A percentile compares a stretch with the other conserved stretches of the same genome.
These are phyloP conservation scores for Trichomonascus vanleenenianus DNA, from an alignment of 805 yeast genomes.

Conservation along the genomic window DNA sequence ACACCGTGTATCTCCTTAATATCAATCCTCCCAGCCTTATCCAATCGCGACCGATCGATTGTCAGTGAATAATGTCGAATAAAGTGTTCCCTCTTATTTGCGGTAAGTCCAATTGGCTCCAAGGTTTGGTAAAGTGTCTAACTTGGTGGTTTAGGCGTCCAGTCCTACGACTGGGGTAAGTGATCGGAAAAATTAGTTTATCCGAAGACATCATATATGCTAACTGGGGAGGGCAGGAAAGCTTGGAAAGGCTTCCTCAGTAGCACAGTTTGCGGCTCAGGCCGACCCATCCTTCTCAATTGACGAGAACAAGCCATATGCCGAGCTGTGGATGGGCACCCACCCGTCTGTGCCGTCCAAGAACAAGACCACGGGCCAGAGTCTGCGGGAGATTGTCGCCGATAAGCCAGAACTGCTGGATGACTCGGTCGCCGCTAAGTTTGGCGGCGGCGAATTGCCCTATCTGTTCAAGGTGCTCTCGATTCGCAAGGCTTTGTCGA, in stretches of 20 bases:
- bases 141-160: conserved; percentile 41
- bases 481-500: conserved; percentile 84
- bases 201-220: too few relatives aligned
- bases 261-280: conserved; percentile 74
- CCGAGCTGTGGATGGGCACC: conserved; percentile 99
- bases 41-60: background rate
- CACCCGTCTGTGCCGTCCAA: conserved; percentile 86
- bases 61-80: background rate
- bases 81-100: background rate
- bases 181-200: background rate
- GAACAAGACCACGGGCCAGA: conserved; percentile 45
- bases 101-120: background rate
- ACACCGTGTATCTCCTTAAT: background rate
- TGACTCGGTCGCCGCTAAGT: conserved; percentile 48
- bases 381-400: conserved; percentile 61
- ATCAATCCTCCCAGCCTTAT: too few relatives aligned
- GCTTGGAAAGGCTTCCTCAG: conserved; percentile 75
- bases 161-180: conserved; percentile 75
- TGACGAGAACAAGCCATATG: conserved; percentile 79
- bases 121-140: background rate
- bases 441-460: conserved; percentile 74
- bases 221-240: conserved; percentile 35
- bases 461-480: conserved; percentile 91
- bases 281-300: conserved; percentile 56
- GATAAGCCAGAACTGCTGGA: conserved; percentile 57